Percentiles rank a stretch among this genome's conserved stretches.
Evolutionary conservation across 169 alveolate genomes (phyloP).

Genomic region (Cryptosporidium andersoni): DNA sequence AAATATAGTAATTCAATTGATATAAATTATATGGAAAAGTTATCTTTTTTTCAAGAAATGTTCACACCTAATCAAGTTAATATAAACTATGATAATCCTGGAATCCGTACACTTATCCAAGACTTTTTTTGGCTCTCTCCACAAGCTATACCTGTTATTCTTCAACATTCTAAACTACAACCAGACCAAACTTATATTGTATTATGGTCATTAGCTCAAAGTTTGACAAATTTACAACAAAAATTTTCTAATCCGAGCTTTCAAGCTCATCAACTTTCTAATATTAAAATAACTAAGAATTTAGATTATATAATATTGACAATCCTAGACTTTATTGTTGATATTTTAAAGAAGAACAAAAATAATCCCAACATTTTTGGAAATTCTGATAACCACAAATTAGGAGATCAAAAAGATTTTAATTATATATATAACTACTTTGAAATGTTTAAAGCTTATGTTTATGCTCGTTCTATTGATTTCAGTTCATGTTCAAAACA

Average conservation of each 20-base stretch:
- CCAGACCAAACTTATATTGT: too few species aligned
- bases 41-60: too few species aligned
- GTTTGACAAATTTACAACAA: background rate
- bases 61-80: too few species aligned
- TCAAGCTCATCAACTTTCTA: background rate
- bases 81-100: too few species aligned
- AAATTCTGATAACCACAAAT: background rate
- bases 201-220: background rate
- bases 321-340: slow-evolving; percentile 33
- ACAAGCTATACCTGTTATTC: too few species aligned
- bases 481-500: too few species aligned
- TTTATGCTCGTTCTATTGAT: slow-evolving; percentile 22
- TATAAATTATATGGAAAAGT: too few species aligned
- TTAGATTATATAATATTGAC: slow-evolving; percentile 19
- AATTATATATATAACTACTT: background rate
- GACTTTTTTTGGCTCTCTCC: too few species aligned
- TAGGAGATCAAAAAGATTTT: background rate
- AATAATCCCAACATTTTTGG: background rate
- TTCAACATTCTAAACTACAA: too few species aligned
- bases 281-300: slow-evolving; percentile 34
- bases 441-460: background rate
- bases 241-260: too few species aligned
- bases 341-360: slow-evolving; percentile 17
- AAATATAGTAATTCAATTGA: too few species aligned
- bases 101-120: too few species aligned